phyloP scores from a whole-genome alignment of 441 rosid species.

The Lagerstroemia fauriei region DNA sequence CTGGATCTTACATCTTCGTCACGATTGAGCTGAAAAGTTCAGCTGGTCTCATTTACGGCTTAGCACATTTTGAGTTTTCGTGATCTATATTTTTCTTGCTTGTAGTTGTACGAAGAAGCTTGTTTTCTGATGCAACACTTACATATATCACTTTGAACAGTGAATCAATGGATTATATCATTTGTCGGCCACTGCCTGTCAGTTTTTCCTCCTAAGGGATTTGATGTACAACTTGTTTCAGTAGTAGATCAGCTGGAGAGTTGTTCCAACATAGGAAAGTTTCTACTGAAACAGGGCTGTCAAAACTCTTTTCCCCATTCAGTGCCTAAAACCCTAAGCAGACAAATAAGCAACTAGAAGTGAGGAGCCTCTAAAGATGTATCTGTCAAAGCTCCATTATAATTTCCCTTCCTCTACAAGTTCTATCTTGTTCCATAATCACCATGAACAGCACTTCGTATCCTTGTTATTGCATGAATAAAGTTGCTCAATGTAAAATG shows the following conservation, averaged over 20 bases:
- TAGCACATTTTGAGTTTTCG: neutral
- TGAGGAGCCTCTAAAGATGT: neutral
- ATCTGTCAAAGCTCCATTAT: too few species aligned
- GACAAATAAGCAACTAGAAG: neutral
- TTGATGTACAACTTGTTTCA: neutral
- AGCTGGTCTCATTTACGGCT: neutral
- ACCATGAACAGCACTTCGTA: too few species aligned
- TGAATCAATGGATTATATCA: neutral
- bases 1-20: neutral
- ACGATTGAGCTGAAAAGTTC: neutral
- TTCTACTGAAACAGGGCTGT: neutral
- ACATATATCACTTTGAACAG: neutral
- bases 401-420: neutral
- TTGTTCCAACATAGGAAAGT: neutral
- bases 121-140: neutral
- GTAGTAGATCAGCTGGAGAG: neutral
- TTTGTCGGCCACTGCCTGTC: neutral
- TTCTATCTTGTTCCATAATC: neutral
- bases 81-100: neutral
- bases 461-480: too few species aligned
- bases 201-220: neutral
- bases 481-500: too few species aligned
- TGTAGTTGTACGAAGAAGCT: neutral
- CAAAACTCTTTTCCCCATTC: neutral
- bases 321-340: neutral